Evolutionary conservation across 768 basidiomycete species (phyloP), one percentile per base, ranked within the genome.

Genomic region (Tylopilus plumbeoviolaceoides): DNA sequence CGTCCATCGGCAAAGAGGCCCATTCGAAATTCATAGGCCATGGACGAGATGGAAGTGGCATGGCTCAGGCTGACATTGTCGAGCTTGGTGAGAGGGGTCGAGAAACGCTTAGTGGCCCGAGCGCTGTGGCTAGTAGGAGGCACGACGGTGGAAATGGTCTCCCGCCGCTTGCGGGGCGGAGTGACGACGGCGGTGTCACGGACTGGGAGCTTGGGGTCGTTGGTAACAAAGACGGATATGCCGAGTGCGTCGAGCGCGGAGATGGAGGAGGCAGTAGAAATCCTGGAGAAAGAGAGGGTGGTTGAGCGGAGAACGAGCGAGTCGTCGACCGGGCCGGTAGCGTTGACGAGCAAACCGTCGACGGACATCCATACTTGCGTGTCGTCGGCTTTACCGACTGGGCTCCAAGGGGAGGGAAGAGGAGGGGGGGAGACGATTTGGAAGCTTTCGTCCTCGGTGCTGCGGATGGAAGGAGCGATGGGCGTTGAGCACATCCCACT

Each of bases 321-420:
- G 31, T 43, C 28, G 5, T 62, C 43, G 15, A 59, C 27, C 11
- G 54, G 63, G 25, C 68, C 66, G 0, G 44, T 38, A 0, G 59
- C 59, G 6, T 53, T 56, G 39, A 28, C 25, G 47, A 70, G 50
- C 8, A 51, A 2, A 2, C 66, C 66, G 7, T 64, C 50, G 10
- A 53, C 46, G 46, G 67, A 56, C 44, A 68, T 48, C 66, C 66
- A 70, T 1, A 70, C 51, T 17, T 62, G 42, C 9, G 40, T 15
- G 5, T 53, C 21, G 2, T 56, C 17, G 1, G 15, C 3, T 18
- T 40, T 55, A 47, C 58, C 64, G 18, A 44, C 6, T 5, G 67
- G 68, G 17, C 67, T 68, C 67, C 67, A 70, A 5, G 68, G 67
- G 3, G 67, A 70, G 14, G 64, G 59, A 15, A 68, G 68, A 27